Evolutionary conservation across 495 filamentous ascomycete genomes (phyloP).

Genomic region (Podospora anserina): DNA sequence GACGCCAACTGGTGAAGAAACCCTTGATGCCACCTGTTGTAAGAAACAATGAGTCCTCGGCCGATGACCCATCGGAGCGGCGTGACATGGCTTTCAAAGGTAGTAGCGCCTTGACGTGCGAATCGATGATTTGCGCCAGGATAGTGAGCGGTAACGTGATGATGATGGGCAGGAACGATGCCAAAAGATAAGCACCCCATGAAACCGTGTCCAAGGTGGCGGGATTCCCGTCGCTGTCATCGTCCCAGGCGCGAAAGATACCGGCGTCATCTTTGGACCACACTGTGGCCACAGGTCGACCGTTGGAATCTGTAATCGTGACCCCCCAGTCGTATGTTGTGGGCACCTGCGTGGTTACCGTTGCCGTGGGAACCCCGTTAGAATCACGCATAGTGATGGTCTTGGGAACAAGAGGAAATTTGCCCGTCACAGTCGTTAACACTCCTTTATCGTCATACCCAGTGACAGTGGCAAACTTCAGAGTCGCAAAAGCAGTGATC

Average conservation of each 20-base stretch:
- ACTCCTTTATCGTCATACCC: background rate
- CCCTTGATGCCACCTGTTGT: background rate
- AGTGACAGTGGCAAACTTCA: background rate
- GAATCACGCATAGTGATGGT: background rate
- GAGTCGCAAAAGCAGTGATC: background rate
- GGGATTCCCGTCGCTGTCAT: background rate
- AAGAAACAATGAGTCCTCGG: background rate
- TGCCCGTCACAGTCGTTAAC: background rate
- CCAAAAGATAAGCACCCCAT: background rate
- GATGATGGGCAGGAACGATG: background rate
- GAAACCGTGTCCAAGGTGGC: background rate
- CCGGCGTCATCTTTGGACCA: background rate
- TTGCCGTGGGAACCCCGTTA: background rate
- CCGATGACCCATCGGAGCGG: background rate
- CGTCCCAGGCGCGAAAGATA: background rate
- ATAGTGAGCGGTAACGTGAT: background rate
- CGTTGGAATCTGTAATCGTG: background rate
- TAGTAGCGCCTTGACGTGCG: constrained; percentile 1
- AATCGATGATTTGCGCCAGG: background rate
- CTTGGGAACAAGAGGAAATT: background rate
- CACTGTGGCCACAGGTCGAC: background rate
- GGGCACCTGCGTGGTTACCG: background rate
- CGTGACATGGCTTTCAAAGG: background rate
- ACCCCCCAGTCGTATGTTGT: background rate
- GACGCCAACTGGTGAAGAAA: background rate